Evolutionary conservation across 495 filamentous ascomycete genomes (phyloP), one percentile per base, ranked within the genome.

Genomic region (Aspergillus avenaceus): DNA sequence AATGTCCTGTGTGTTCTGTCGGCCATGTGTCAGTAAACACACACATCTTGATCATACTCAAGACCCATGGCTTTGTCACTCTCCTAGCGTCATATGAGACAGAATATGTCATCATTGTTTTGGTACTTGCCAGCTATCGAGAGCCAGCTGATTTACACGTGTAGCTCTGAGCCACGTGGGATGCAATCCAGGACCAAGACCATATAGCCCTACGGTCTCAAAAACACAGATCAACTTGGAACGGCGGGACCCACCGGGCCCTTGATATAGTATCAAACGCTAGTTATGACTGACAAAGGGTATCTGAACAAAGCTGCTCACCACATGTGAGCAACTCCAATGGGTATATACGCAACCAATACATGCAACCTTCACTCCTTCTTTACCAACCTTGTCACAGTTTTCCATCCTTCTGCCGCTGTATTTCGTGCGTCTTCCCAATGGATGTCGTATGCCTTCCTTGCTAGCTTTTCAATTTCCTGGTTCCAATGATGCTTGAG

Each of bases 401-500:
- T 54, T 9, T 60, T 70, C 64, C 66, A 73, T 0, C 64, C 61
- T 18, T 66, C 61, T 11, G 45, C 52, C 6, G 65, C 68, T 2
- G 64, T 62, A 24, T 84, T 78, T 51, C 84, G 76, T 34, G 80
- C 74, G 45, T 74, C 76, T 36, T 75, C 67, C 81, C 81, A 87
- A 56, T 85, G 77, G 52, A 72, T 80, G n/a, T 70, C 76, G 63
- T 86, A 78, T 36, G 79, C 81, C 79, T 84, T 85, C 41, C 71
- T 73, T n/a, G 84, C 84, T 43, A 83, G 73, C 32, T 68, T 71
- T 61, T 87, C 81, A 24, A 92, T 68, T 67, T 92, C 88, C 34
- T 75, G 66, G 60, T 93, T 92, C 88, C 88, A 93, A 40, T 77
- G 67, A 63, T 90, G 85, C 70, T 93, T 93, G 56, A 85, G 69